phyloP scores from a whole-genome alignment of 106 monocot genomes.

The Allium fistulosum region DNA sequence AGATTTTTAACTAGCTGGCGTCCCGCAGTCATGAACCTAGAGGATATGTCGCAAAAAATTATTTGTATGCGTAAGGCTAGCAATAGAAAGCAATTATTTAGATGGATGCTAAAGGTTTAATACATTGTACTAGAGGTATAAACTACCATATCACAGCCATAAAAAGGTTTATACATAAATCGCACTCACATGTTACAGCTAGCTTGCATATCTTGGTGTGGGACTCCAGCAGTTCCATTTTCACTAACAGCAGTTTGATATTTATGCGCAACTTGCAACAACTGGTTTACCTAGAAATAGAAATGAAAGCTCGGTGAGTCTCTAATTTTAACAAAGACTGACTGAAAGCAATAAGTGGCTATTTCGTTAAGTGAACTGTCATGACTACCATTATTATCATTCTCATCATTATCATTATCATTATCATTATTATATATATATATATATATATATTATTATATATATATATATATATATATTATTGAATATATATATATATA shows the following conservation, averaged over 20 bases:
- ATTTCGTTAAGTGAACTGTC: too few species aligned
- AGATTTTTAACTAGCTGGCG: constrained; percentile 57
- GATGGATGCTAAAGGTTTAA: too few species aligned
- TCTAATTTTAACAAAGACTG: background rate
- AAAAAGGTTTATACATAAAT: too few species aligned
- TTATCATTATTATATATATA: too few species aligned
- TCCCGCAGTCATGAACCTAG: constrained; percentile 50
- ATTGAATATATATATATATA: too few species aligned
- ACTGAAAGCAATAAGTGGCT: too few species aligned
- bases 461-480: too few species aligned
- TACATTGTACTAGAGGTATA: too few species aligned
- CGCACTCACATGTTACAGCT: constrained; percentile 55
- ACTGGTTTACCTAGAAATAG: constrained; percentile 46
- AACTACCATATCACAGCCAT: too few species aligned
- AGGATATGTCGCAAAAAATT: background rate
- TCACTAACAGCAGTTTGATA: constrained; percentile 53
- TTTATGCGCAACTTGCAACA: constrained; percentile 57
- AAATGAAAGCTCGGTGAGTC: background rate
- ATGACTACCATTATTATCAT: too few species aligned
- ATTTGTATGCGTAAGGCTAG: background rate
- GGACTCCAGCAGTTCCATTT: constrained; percentile 37
- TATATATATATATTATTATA: too few species aligned
- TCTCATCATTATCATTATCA: too few species aligned
- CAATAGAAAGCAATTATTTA: background rate
- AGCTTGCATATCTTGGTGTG: constrained; percentile 46